These are phyloP conservation scores for Botrytis deweyae DNA, from an alignment of 2,329 filamentous ascomycete species.

Conservation along the genomic window DNA sequence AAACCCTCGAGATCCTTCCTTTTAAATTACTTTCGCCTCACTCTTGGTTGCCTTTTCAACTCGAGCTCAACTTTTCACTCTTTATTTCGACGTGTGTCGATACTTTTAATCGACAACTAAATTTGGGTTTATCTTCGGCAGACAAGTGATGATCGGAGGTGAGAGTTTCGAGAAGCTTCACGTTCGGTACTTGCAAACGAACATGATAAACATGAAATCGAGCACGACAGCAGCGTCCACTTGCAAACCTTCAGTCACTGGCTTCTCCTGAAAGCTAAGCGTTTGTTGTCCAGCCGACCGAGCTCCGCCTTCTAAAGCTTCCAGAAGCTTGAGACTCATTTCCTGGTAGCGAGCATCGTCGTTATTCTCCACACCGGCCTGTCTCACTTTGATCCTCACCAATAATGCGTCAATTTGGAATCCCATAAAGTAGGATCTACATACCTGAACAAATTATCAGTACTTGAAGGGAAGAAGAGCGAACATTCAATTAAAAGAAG, in stretches of 20 bases:
- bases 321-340: background rate
- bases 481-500: background rate
- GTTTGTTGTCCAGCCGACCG: background rate
- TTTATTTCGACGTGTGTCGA: background rate
- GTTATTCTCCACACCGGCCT: conserved; percentile 12
- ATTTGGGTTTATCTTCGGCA: background rate
- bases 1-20: background rate
- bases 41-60: background rate
- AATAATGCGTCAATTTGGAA: background rate
- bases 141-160: conserved; percentile 3
- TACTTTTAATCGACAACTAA: too few species aligned
- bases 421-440: background rate
- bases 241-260: background rate
- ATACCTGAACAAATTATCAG: background rate
- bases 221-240: background rate
- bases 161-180: background rate
- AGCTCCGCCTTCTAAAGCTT: conserved; percentile 6
- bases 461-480: background rate
- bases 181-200: background rate
- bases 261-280: background rate
- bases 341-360: background rate
- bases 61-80: background rate
- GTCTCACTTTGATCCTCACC: background rate
- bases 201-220: background rate
- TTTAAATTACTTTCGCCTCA: background rate